Percentiles rank a stretch among this genome's conserved stretches.
phyloP scores from a whole-genome alignment of 495 filamentous ascomycete species.

The Annulohypoxylon maeteangense region DNA sequence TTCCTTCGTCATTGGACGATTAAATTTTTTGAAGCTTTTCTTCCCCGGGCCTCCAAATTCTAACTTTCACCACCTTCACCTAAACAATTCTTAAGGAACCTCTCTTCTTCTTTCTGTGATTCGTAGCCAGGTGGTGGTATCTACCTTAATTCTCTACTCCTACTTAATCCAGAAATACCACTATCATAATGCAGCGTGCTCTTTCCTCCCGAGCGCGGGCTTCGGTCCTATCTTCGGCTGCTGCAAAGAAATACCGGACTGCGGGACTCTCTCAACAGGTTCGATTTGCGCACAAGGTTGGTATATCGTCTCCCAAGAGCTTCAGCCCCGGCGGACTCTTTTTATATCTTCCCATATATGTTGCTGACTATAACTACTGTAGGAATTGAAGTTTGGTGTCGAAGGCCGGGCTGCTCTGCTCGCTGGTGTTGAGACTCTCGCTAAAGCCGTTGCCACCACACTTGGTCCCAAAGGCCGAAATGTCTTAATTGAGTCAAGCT shows the following conservation, averaged over 20 bases:
- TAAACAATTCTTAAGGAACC: constrained; percentile 12
- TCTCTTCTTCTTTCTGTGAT: constrained; percentile 19
- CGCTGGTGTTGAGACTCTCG: constrained; percentile 94
- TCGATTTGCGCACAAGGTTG: constrained; percentile 93
- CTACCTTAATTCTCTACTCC: constrained; percentile 43
- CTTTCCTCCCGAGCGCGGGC: constrained; percentile 71
- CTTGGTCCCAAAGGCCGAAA: constrained; percentile 98
- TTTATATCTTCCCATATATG: constrained; percentile 22
- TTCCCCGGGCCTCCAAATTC: constrained; percentile 38
- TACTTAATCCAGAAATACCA: constrained; percentile 38
- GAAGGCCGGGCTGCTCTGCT: constrained; percentile 90
- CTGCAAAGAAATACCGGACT: constrained; percentile 68
- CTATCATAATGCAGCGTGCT: constrained; percentile 75
- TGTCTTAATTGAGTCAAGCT: constrained; percentile 96
- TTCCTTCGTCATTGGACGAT: constrained; percentile 41
- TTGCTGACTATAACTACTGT: constrained; percentile 31
- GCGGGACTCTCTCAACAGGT: constrained; percentile 74
- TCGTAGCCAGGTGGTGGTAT: constrained; percentile 39
- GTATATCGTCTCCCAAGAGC: constrained; percentile 36
- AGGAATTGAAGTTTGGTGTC: constrained; percentile 99
- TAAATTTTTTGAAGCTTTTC: constrained; percentile 52
- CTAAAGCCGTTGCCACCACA: constrained; percentile 95
- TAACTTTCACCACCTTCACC: constrained; percentile 27
- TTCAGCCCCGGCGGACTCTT: constrained; percentile 22
- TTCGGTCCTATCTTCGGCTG: constrained; percentile 71